phyloP scores from a whole-genome alignment of 345 rosid genomes.

The Draba incana region DNA sequence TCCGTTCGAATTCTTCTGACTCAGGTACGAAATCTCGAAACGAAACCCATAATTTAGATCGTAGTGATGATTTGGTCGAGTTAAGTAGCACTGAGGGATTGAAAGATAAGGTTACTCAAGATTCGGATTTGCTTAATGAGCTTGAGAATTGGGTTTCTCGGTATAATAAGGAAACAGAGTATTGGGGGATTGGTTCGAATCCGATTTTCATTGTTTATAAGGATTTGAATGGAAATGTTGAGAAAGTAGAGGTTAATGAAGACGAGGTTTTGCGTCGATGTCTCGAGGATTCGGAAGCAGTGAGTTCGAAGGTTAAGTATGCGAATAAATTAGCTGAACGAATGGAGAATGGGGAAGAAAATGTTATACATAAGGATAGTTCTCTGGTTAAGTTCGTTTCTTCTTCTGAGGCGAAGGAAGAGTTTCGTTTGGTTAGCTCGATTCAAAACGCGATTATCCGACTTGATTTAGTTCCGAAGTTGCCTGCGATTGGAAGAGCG shows the following conservation, averaged over 20 bases:
- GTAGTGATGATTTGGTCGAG: conserved; percentile 33
- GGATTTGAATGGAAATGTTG: conserved; percentile 61
- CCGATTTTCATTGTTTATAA: conserved; percentile 64
- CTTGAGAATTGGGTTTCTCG: conserved; percentile 71
- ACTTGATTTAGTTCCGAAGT: conserved; percentile 48
- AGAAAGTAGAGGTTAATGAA: conserved; percentile 59
- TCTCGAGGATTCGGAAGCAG: conserved; percentile 43
- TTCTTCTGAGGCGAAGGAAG: conserved; percentile 35
- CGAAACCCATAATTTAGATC: conserved; percentile 26
- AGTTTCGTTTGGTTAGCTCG: conserved; percentile 45
- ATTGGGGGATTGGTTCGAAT: conserved; percentile 76
- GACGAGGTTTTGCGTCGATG: conserved; percentile 59
- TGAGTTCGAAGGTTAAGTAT: conserved; percentile 48
- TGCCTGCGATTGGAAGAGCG: conserved; percentile 52
- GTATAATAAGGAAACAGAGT: conserved; percentile 62
- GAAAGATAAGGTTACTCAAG: conserved; percentile 41
- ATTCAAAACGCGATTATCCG: conserved; percentile 41
- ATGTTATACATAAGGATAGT: conserved; percentile 67
- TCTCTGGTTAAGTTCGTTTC: conserved; percentile 67
- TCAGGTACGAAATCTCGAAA: conserved; percentile 42
- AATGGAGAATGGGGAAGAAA: conserved; percentile 59
- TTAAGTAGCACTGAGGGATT: conserved; percentile 34
- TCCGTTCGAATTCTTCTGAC: conserved; percentile 47
- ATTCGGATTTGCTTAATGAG: conserved; percentile 55
- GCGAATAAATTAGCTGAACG: conserved; percentile 68